phyloP scores from a whole-genome alignment of 1,139 yeast genomes.

The Protomyces arabidopsidicola region DNA sequence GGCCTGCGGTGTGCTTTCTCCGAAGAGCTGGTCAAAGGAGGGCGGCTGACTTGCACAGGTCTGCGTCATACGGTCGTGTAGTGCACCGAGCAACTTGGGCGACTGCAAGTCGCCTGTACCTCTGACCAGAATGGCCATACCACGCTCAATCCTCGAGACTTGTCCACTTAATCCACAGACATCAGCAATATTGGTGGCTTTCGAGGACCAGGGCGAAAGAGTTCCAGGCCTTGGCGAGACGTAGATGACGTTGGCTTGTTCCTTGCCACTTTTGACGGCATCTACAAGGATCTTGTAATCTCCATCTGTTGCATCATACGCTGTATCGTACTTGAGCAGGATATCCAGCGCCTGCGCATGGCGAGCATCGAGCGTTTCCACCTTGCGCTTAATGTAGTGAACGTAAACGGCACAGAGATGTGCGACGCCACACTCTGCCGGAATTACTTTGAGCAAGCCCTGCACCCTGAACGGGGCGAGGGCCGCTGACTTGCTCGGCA shows the following conservation, averaged over 20 bases:
- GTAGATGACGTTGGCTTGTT: slow-evolving; percentile 50
- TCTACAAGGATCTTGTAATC: slow-evolving; percentile 50
- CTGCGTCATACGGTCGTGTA: slow-evolving; percentile 96
- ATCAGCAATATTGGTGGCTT: slow-evolving; percentile 89
- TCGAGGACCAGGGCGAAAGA: slow-evolving; percentile 98
- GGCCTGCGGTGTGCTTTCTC: slow-evolving; percentile 5
- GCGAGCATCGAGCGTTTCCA: slow-evolving; percentile 39
- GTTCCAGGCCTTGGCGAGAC: slow-evolving; percentile 92
- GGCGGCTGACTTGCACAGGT: slow-evolving; percentile 53
- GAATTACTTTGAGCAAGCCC: slow-evolving; percentile 46
- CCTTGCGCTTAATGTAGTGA: slow-evolving; percentile 60
- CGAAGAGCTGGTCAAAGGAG: slow-evolving; percentile 59
- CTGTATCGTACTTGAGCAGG: slow-evolving; percentile 70
- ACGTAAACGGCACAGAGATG: slow-evolving; percentile 70
- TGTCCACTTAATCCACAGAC: slow-evolving; percentile 75
- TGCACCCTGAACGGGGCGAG: slow-evolving; percentile 80
- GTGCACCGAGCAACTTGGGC: slow-evolving; percentile 53
- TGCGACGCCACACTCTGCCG: slow-evolving; percentile 42
- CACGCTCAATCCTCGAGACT: slow-evolving; percentile 85
- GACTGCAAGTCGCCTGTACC: not conserved
- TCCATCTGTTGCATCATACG: slow-evolving; percentile 53
- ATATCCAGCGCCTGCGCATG: slow-evolving; percentile 45
- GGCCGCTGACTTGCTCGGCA: slow-evolving; percentile 74
- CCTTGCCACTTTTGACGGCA: slow-evolving; percentile 33
- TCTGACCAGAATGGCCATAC: slow-evolving; percentile 66